Evolutionary conservation across 2,329 filamentous ascomycete species (phyloP).

Genomic region (Trichoderma harzianum): DNA sequence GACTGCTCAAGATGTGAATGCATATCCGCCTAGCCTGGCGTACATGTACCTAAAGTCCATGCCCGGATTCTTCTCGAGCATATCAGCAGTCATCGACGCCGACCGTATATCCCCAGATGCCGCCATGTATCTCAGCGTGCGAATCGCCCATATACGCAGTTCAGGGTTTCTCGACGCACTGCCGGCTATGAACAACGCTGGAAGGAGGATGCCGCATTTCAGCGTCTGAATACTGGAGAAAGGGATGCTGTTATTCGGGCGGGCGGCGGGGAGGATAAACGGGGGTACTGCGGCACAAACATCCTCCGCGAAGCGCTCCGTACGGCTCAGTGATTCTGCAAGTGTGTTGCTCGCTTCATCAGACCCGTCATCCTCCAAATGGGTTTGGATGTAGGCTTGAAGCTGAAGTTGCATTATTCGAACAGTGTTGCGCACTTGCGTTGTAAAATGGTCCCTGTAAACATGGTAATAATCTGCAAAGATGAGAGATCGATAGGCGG

Average conservation of each 20-base stretch:
- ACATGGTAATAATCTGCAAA: constrained; percentile 22
- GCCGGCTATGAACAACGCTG: constrained; percentile 22
- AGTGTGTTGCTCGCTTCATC: neutral
- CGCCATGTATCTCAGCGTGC: constrained; percentile 21
- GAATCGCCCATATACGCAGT: constrained; percentile 19
- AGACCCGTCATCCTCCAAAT: neutral
- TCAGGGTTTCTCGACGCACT: constrained; percentile 15
- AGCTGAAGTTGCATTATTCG: constrained; percentile 24
- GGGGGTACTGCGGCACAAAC: constrained; percentile 24
- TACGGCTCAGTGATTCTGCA: neutral
- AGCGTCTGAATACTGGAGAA: constrained; percentile 23
- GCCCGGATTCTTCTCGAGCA: constrained; percentile 17
- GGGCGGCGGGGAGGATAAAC: constrained; percentile 17
- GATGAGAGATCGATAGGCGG: constrained; percentile 5
- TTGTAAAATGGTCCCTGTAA: constrained; percentile 22
- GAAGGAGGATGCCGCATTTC: constrained; percentile 22
- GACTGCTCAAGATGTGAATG: constrained; percentile 22
- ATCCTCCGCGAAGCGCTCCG: constrained; percentile 6
- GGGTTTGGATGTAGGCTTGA: constrained; percentile 7
- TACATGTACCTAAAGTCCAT: constrained; percentile 25
- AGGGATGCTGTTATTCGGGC: constrained; percentile 16
- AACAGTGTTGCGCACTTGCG: constrained; percentile 25
- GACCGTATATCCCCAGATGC: constrained; percentile 19
- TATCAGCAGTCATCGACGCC: constrained; percentile 19
- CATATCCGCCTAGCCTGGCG: constrained; percentile 27